A percentile compares a stretch with the other conserved stretches of the same genome.
Evolutionary conservation across 2,329 filamentous ascomycete genomes (phyloP).

Genomic region (Massarina eburnea): DNA sequence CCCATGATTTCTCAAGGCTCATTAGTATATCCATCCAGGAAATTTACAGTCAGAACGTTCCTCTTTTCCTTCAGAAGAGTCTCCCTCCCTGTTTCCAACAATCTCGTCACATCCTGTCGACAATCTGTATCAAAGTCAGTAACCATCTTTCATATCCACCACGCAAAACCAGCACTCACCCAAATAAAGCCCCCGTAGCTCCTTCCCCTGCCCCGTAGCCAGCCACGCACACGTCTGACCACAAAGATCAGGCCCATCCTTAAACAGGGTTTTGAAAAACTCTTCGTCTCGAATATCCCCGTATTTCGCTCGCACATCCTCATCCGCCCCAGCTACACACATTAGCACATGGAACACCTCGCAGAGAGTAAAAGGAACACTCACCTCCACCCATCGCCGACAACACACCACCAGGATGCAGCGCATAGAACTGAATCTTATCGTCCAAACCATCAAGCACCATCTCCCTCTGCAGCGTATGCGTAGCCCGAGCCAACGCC

Average conservation of each 20-base stretch:
- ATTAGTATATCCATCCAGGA: slow-evolving; percentile 33
- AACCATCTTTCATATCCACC: neutral
- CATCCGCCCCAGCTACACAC: slow-evolving; percentile 15
- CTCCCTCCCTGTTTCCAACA: slow-evolving; percentile 27
- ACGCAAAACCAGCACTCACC: slow-evolving; percentile 10
- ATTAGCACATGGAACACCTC: slow-evolving; percentile 6
- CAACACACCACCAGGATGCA: slow-evolving; percentile 35
- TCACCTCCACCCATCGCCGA: slow-evolving; percentile 30
- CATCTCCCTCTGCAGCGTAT: slow-evolving; percentile 35
- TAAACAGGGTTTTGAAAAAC: slow-evolving; percentile 29
- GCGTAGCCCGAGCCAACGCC: slow-evolving; percentile 30
- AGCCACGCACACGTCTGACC: slow-evolving; percentile 36
- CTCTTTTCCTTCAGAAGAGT: slow-evolving; percentile 27
- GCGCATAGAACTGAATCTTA: slow-evolving; percentile 29
- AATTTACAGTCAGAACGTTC: slow-evolving; percentile 32
- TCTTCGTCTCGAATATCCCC: slow-evolving; percentile 28
- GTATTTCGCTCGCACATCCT: slow-evolving; percentile 31
- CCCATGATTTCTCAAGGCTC: slow-evolving; percentile 19
- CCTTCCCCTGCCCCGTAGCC: slow-evolving; percentile 29
- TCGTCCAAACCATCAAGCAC: slow-evolving; percentile 29
- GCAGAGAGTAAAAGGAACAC: neutral
- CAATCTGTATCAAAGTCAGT: slow-evolving; percentile 23
- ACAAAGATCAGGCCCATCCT: slow-evolving; percentile 28
- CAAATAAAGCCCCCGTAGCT: slow-evolving; percentile 28
- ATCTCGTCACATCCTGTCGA: slow-evolving; percentile 28